phyloP scores from a whole-genome alignment of 2,329 filamentous ascomycete species.

The Diaporthe longicolla region DNA sequence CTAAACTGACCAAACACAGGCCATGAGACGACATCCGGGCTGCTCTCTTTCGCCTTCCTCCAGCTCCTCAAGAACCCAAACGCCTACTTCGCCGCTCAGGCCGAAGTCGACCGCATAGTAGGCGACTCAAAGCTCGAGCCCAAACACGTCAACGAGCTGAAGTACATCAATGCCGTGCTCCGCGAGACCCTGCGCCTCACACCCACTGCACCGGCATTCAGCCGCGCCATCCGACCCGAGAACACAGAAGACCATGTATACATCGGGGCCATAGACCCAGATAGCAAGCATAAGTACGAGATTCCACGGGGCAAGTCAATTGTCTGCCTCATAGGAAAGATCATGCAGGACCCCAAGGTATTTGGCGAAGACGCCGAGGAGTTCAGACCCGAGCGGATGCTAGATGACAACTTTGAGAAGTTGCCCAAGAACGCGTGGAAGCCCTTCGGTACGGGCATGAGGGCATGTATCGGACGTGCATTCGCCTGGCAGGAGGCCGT shows the following conservation, averaged over 20 bases:
- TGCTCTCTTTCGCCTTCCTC: slow-evolving; percentile 76
- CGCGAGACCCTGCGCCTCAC: slow-evolving; percentile 76
- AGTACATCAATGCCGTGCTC: slow-evolving; percentile 76
- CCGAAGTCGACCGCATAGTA: slow-evolving; percentile 77
- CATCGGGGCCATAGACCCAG: slow-evolving; percentile 61
- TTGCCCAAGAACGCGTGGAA: slow-evolving; percentile 77
- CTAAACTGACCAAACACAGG: slow-evolving; percentile 46
- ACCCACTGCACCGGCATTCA: slow-evolving; percentile 71
- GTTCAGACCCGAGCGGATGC: slow-evolving; percentile 80
- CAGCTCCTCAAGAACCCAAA: slow-evolving; percentile 75
- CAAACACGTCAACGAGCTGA: slow-evolving; percentile 74
- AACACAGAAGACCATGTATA: background rate
- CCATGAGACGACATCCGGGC: slow-evolving; percentile 79
- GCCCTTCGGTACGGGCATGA: slow-evolving; percentile 72
- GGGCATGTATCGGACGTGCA: slow-evolving; percentile 79
- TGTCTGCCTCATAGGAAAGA: slow-evolving; percentile 62
- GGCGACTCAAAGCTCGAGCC: slow-evolving; percentile 69
- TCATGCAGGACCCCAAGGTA: slow-evolving; percentile 74
- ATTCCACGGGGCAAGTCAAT: slow-evolving; percentile 67
- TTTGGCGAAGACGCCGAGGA: slow-evolving; percentile 75
- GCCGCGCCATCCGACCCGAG: slow-evolving; percentile 1
- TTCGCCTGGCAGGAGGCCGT: slow-evolving; percentile 83
- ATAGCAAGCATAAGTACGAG: slow-evolving; percentile 73
- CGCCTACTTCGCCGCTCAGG: slow-evolving; percentile 71
- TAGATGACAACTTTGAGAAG: slow-evolving; percentile 75